These are phyloP conservation scores for Colletotrichum sp. DNA, from an alignment of 2,329 filamentous ascomycete species.

Conservation along the genomic window DNA sequence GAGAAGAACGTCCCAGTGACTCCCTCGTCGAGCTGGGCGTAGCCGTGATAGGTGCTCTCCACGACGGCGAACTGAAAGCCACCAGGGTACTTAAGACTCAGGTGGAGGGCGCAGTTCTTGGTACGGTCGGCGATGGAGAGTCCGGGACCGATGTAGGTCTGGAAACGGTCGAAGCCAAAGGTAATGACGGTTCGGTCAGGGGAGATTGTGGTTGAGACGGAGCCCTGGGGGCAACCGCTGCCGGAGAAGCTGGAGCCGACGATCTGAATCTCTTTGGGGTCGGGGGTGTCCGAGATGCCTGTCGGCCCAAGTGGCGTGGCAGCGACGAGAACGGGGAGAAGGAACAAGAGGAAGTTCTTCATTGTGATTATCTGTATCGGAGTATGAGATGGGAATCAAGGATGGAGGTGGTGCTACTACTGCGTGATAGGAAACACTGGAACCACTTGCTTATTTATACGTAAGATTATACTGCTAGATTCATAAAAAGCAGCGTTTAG, in stretches of 20 bases:
- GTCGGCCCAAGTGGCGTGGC: conserved; percentile 38
- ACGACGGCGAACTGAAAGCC: conserved; percentile 52
- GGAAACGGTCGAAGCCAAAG: conserved; percentile 51
- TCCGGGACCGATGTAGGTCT: conserved; percentile 52
- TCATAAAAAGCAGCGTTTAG: neutral
- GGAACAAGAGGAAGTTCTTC: conserved; percentile 36
- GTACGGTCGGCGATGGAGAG: conserved; percentile 37
- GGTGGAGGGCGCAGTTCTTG: conserved; percentile 54
- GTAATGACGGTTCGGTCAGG: conserved; percentile 50
- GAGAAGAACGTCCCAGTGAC: conserved; percentile 50
- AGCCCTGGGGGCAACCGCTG: conserved; percentile 48
- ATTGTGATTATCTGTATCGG: conserved; percentile 32
- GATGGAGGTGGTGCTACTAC: neutral
- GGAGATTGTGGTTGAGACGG: conserved; percentile 46
- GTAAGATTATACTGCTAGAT: neutral
- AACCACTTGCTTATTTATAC: neutral
- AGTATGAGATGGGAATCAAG: neutral
- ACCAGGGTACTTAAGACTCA: conserved; percentile 50
- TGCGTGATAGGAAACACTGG: neutral
- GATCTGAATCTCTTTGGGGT: conserved; percentile 46
- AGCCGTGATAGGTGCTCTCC: conserved; percentile 54
- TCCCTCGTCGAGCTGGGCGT: conserved; percentile 48
- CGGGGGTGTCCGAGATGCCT: conserved; percentile 37
- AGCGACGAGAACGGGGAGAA: conserved; percentile 40
- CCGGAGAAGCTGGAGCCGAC: conserved; percentile 43